A percentile compares a stretch with the other conserved stretches of the same genome.
Evolutionary conservation across 1,284 basidiomycete genomes (phyloP).

Genomic region (Volvariella volvacea): DNA sequence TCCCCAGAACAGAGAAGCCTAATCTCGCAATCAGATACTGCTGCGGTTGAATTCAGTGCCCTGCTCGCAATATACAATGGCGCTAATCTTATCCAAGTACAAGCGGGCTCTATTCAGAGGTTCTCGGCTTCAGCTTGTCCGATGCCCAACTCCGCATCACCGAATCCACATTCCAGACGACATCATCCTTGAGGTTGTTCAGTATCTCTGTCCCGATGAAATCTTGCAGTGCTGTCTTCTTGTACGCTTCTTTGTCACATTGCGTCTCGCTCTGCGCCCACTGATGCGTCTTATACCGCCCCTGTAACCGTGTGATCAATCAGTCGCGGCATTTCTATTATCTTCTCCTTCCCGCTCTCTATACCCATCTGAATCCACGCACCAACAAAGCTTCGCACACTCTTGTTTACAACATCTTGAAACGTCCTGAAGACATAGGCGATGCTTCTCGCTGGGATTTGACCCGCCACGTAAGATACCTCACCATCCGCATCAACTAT

Average conservation of each 20-base stretch:
- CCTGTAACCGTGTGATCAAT: neutral
- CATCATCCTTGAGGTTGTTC: constrained; percentile 11
- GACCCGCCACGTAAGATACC: constrained; percentile 7
- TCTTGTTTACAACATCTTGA: constrained; percentile 5
- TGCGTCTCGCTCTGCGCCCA: too few relatives aligned
- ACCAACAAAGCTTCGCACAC: neutral
- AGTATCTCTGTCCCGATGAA: constrained; percentile 7
- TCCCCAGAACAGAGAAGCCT: too few relatives aligned
- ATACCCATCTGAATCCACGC: too few relatives aligned
- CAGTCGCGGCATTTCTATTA: too few relatives aligned
- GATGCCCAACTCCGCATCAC: too few relatives aligned
- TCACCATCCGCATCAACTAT: constrained; percentile 11
- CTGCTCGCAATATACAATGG: too few relatives aligned
- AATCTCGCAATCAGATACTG: too few relatives aligned
- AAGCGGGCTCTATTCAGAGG: too few relatives aligned
- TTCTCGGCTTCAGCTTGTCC: too few relatives aligned
- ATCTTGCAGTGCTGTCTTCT: constrained; percentile 10
- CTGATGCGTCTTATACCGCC: neutral
- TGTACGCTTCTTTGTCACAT: constrained; percentile 4
- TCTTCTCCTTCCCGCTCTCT: too few relatives aligned
- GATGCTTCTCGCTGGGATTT: neutral
- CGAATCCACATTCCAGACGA: constrained; percentile 12
- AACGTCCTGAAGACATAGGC: constrained; percentile 5
- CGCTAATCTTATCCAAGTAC: too few relatives aligned
- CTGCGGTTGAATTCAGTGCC: too few relatives aligned